phyloP scores from a whole-genome alignment of 1,284 basidiomycete species.

The Apiotrichum veenhuisii region DNA sequence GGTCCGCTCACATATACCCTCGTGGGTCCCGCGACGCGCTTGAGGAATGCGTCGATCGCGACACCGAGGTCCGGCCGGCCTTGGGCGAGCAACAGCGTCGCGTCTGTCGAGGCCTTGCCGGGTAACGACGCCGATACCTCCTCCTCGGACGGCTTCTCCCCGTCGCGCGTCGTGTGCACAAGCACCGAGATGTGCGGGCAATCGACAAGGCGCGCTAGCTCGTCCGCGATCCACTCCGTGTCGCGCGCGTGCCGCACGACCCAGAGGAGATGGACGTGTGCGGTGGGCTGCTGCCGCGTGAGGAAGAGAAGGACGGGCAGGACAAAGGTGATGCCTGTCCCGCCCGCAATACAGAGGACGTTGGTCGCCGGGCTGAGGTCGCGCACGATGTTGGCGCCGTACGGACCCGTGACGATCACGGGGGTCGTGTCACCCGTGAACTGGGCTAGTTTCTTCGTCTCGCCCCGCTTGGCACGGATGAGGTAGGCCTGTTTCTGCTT shows the following conservation, averaged over 20 bases:
- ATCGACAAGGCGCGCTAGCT: slow-evolving; percentile 21
- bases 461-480: slow-evolving; percentile 29
- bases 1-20: slow-evolving; percentile 31
- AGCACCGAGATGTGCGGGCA: slow-evolving; percentile 16
- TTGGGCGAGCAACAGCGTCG: not conserved
- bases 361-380: slow-evolving; percentile 11
- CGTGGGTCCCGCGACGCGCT: slow-evolving; percentile 1
- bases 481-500: slow-evolving; percentile 24
- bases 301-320: slow-evolving; percentile 29
- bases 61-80: slow-evolving; percentile 1
- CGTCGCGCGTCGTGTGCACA: slow-evolving; percentile 23
- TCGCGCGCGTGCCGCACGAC: slow-evolving; percentile 23
- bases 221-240: slow-evolving; percentile 25
- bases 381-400: slow-evolving; percentile 23
- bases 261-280: slow-evolving; percentile 27
- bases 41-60: slow-evolving; percentile 5
- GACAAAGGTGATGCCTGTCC: slow-evolving; percentile 35
- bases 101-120: not conserved
- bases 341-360: slow-evolving; percentile 44
- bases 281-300: slow-evolving; percentile 11
- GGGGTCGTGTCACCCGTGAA: slow-evolving; percentile 12
- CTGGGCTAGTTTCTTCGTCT: slow-evolving; percentile 20
- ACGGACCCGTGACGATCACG: slow-evolving; percentile 33
- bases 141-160: not conserved
- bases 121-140: not conserved